These are phyloP conservation scores for Beauveria rudraprayagi DNA, from an alignment of 2,329 filamentous ascomycete species.

Conservation along the genomic window DNA sequence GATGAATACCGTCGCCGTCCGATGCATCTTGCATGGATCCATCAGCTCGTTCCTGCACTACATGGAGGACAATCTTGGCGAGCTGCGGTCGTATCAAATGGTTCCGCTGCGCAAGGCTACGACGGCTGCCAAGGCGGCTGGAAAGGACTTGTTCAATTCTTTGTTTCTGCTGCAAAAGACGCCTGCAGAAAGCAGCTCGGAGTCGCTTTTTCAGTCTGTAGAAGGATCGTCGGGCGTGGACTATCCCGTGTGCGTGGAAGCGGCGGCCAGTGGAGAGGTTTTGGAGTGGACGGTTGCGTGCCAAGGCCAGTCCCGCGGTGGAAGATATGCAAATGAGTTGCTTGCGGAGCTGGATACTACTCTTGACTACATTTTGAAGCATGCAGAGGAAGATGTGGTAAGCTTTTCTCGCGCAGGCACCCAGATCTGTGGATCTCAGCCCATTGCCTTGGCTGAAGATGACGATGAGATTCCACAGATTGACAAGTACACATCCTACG, in stretches of 20 bases:
- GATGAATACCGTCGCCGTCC: slow-evolving; percentile 81
- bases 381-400: slow-evolving; percentile 43
- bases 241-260: slow-evolving; percentile 74
- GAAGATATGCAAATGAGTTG: slow-evolving; percentile 37
- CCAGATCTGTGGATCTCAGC: slow-evolving; percentile 57
- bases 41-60: slow-evolving; percentile 58
- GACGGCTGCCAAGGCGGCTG: slow-evolving; percentile 27
- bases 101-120: slow-evolving; percentile 68
- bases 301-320: slow-evolving; percentile 37
- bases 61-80: slow-evolving; percentile 61
- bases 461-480: background rate
- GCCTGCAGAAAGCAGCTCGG: background rate
- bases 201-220: slow-evolving; percentile 52
- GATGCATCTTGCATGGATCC: slow-evolving; percentile 64
- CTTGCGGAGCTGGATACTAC: slow-evolving; percentile 52
- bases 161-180: slow-evolving; percentile 47
- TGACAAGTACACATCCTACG: background rate
- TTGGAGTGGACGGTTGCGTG: slow-evolving; percentile 68
- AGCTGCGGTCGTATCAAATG: slow-evolving; percentile 63
- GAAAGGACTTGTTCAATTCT: slow-evolving; percentile 42
- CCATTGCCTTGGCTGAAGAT: slow-evolving; percentile 9
- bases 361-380: slow-evolving; percentile 46
- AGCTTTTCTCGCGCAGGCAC: slow-evolving; percentile 42
- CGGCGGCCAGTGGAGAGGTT: slow-evolving; percentile 51
- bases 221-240: slow-evolving; percentile 62